These are phyloP conservation scores for Torulaspora quercuum DNA, from an alignment of 805 yeast species.

Conservation along the genomic window DNA sequence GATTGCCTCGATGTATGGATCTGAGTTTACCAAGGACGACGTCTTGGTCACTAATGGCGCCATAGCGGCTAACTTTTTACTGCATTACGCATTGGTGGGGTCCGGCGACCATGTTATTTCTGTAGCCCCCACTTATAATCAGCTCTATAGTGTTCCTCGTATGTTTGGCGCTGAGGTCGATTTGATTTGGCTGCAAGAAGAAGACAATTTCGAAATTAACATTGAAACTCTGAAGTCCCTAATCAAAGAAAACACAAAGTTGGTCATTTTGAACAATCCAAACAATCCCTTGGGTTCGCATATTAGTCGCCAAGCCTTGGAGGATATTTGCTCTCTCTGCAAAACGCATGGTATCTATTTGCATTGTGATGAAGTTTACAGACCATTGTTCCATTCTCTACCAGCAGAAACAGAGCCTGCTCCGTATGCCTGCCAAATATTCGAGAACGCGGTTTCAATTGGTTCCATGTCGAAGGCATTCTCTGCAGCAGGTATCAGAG, in stretches of 20 bases:
- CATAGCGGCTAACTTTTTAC: constrained; percentile 51
- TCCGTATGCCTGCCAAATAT: constrained; percentile 41
- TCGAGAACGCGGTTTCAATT: constrained; percentile 45
- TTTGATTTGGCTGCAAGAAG: constrained; percentile 34
- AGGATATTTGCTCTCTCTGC: constrained; percentile 41
- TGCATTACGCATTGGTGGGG: constrained; percentile 43
- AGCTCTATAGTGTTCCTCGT: constrained; percentile 45
- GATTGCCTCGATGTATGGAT: constrained; percentile 40
- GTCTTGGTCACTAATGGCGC: constrained; percentile 53
- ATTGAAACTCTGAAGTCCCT: constrained; percentile 34
- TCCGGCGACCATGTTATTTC: constrained; percentile 48
- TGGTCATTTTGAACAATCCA: constrained; percentile 49
- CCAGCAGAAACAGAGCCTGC: constrained; percentile 27
- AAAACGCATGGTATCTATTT: constrained; percentile 35
- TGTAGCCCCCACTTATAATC: constrained; percentile 50
- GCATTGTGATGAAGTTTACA: constrained; percentile 51
- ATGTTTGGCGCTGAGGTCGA: constrained; percentile 46
- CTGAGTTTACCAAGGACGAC: constrained; percentile 33
- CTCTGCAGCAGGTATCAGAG: constrained; percentile 50
- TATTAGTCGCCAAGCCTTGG: constrained; percentile 37
- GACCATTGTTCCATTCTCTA: constrained; percentile 47
- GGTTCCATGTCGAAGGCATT: constrained; percentile 54
- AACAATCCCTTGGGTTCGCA: constrained; percentile 44
- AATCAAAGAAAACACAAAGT: constrained; percentile 41
- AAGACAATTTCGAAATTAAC: constrained; percentile 40